A percentile compares a stretch with the other conserved stretches of the same genome.
These are phyloP conservation scores for Hanseniaspora vineae DNA, from an alignment of 805 yeast genomes.

Conservation along the genomic window DNA sequence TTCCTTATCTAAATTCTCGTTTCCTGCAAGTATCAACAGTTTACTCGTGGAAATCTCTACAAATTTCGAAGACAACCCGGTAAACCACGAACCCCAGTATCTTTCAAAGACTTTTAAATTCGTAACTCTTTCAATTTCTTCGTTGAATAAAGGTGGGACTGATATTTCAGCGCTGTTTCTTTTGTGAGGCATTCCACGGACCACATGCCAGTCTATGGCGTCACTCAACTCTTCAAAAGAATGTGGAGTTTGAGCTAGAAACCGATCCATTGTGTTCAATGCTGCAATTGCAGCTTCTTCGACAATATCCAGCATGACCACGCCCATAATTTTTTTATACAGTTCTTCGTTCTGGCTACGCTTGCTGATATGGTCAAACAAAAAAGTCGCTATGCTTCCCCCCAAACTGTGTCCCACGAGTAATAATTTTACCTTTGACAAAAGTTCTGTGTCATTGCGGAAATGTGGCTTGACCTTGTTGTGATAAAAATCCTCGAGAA, in stretches of 20 bases:
- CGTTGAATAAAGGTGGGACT: constrained; percentile 54
- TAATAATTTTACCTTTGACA: constrained; percentile 27
- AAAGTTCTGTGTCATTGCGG: neutral
- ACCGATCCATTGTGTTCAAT: constrained; percentile 50
- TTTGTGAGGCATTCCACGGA: constrained; percentile 39
- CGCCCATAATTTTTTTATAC: constrained; percentile 37
- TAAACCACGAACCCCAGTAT: constrained; percentile 81
- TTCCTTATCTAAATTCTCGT: constrained; percentile 67
- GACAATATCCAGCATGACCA: constrained; percentile 78
- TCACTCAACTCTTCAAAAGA: constrained; percentile 36
- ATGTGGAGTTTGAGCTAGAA: constrained; percentile 52
- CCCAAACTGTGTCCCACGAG: constrained; percentile 89
- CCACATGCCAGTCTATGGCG: constrained; percentile 79
- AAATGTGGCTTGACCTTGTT: constrained; percentile 3
- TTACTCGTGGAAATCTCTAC: constrained; percentile 44
- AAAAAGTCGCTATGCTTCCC: constrained; percentile 65
- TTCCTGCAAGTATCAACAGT: constrained; percentile 71
- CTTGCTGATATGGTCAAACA: constrained; percentile 21
- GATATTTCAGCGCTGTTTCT: constrained; percentile 54
- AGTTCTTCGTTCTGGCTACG: neutral
- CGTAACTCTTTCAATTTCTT: constrained; percentile 42
- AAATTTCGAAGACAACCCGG: constrained; percentile 44
- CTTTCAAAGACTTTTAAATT: constrained; percentile 47
- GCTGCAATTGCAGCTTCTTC: constrained; percentile 83
- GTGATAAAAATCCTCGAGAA: constrained; percentile 31